Evolutionary conservation across 208 protist genomes (phyloP).

Genomic region (Trypanosoma grayi): DNA sequence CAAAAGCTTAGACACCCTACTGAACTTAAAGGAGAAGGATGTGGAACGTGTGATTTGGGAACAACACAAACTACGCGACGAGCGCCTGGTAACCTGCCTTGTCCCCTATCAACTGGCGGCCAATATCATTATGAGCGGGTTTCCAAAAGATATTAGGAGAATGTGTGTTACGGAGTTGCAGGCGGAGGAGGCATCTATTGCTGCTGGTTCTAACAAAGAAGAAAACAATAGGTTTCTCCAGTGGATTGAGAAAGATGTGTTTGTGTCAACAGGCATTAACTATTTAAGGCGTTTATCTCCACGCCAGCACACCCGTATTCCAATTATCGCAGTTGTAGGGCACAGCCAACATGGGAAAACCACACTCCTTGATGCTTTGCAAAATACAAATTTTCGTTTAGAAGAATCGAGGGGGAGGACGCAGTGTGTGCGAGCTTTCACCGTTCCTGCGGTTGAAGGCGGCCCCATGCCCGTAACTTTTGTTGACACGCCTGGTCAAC

Average conservation of each 20-base stretch:
- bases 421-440: constrained; percentile 78
- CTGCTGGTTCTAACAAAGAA: background rate
- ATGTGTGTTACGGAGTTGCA: constrained; percentile 58
- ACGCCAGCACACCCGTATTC: constrained; percentile 42
- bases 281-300: constrained; percentile 51
- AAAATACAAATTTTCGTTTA: constrained; percentile 37
- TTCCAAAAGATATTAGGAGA: constrained; percentile 46
- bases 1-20: constrained; percentile 37
- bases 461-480: constrained; percentile 63
- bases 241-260: constrained; percentile 84
- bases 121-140: constrained; percentile 76
- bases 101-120: constrained; percentile 84
- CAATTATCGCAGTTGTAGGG: constrained; percentile 77
- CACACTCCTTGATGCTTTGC: constrained; percentile 77
- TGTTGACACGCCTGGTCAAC: constrained; percentile 88
- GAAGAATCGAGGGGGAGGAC: constrained; percentile 78
- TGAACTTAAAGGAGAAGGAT: constrained; percentile 47
- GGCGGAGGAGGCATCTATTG: constrained; percentile 35
- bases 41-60: constrained; percentile 59
- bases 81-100: constrained; percentile 75
- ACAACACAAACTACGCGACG: constrained; percentile 57
- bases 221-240: constrained; percentile 51
- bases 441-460: constrained; percentile 22
- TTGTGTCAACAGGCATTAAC: constrained; percentile 57
- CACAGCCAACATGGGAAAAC: constrained; percentile 91